A percentile compares a stretch with the other conserved stretches of the same genome.
phyloP scores from a whole-genome alignment of 305 asterid species.

The Fraxinus nigra region DNA sequence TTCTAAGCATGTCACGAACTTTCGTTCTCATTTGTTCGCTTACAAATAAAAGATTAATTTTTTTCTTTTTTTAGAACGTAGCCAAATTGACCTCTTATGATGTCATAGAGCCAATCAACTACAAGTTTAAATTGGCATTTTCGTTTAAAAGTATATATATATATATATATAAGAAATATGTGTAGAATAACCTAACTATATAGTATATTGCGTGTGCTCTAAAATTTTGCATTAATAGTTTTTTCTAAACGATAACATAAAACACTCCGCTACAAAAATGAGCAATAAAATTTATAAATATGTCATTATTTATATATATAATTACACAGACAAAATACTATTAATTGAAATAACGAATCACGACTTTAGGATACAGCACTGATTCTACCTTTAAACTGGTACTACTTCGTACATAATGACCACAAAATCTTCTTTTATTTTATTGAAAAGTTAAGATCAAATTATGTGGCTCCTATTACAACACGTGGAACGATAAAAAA shows the following conservation, averaged over 20 bases:
- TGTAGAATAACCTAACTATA: no score
- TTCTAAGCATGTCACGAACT: background rate
- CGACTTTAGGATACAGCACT: background rate
- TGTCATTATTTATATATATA: no score
- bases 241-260: no score
- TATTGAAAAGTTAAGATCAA: background rate
- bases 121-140: no score
- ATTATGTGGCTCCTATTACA: background rate
- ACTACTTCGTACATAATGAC: background rate
- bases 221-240: no score
- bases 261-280: background rate
- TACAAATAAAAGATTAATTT: background rate
- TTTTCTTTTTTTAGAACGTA: background rate
- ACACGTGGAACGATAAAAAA: background rate
- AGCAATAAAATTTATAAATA: no score
- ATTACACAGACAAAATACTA: no score
- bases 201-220: no score
- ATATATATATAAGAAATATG: no score
- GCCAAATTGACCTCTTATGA: background rate
- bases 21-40: background rate
- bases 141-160: no score
- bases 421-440: background rate
- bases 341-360: no score
- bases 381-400: background rate
- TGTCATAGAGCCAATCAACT: background rate